A percentile compares a stretch with the other conserved stretches of the same genome.
phyloP scores from a whole-genome alignment of 2,329 filamentous ascomycete species.

The Cytospora mali region DNA sequence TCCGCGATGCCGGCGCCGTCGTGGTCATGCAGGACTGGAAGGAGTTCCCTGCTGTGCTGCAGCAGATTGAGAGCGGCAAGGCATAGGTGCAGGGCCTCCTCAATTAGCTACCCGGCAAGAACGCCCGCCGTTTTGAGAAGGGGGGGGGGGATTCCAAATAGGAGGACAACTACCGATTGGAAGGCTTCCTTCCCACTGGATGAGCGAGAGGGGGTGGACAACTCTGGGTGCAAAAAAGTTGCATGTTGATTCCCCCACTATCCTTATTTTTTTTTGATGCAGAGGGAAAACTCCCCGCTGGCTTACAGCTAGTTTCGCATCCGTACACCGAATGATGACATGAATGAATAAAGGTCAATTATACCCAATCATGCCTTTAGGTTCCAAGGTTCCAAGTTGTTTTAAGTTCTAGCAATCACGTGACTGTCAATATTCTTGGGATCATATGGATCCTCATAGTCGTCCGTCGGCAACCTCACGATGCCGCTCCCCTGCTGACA shows the following conservation, averaged over 20 bases:
- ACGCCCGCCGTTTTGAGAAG: background rate
- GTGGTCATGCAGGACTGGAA: conserved; percentile 64
- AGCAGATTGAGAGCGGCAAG: conserved; percentile 46
- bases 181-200: background rate
- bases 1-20: conserved; percentile 64
- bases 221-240: background rate
- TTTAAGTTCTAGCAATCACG: background rate
- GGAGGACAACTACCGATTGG: background rate
- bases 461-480: background rate
- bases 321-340: background rate
- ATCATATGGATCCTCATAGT: background rate
- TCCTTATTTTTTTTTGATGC: background rate
- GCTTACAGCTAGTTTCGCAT: background rate
- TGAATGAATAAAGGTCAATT: background rate
- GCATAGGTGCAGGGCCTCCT: conserved; percentile 8
- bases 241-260: background rate
- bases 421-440: background rate
- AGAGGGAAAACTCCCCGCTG: background rate
- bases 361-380: background rate
- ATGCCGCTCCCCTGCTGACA: background rate
- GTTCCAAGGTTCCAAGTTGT: no score
- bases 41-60: conserved; percentile 54
- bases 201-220: background rate
- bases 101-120: background rate
- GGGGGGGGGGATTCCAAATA: background rate